Conservation (phyloP, 305 asterid genomes). For the Coffea humblotiana region DNA sequence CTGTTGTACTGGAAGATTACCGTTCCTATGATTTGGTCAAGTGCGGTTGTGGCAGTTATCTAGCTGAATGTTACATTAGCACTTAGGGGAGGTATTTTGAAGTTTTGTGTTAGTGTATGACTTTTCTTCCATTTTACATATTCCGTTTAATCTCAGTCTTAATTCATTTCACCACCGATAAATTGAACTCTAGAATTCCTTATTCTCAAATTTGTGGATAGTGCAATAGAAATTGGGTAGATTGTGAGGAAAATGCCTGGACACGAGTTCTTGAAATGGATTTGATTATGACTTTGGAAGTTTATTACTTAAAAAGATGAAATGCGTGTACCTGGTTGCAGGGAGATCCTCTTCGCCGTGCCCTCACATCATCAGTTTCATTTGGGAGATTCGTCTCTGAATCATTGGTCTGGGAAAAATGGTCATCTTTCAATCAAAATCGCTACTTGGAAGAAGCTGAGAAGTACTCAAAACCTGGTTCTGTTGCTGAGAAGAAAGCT, state of each 20-base stretch:
- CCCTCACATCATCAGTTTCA: conserved; percentile 74
- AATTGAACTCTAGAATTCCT: neutral
- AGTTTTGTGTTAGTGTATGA: neutral
- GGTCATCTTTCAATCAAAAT: conserved; percentile 79
- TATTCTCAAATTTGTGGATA: too few relatives aligned
- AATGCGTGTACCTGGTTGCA: conserved; percentile 28
- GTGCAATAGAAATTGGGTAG: neutral
- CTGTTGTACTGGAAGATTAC: neutral
- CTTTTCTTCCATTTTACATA: neutral
- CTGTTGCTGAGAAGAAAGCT: conserved; percentile 95
- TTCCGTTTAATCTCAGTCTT: neutral
- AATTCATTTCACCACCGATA: neutral
- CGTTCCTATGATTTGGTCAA: neutral
- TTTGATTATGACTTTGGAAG: neutral
- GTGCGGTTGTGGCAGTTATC: too few relatives aligned
- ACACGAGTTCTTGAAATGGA: neutral
- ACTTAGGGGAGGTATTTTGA: neutral
- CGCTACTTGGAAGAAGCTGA: conserved; percentile 78
- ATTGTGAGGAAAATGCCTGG: neutral
- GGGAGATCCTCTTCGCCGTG: conserved; percentile 67
- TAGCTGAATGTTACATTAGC: neutral
- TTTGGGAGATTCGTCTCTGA: conserved; percentile 87
- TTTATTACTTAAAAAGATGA: neutral
- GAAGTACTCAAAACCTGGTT: conserved; percentile 79
- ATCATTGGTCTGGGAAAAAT: conserved; percentile 76